Conservation (phyloP, 768 basidiomycete genomes). For the Tylopilus sp. region DNA sequence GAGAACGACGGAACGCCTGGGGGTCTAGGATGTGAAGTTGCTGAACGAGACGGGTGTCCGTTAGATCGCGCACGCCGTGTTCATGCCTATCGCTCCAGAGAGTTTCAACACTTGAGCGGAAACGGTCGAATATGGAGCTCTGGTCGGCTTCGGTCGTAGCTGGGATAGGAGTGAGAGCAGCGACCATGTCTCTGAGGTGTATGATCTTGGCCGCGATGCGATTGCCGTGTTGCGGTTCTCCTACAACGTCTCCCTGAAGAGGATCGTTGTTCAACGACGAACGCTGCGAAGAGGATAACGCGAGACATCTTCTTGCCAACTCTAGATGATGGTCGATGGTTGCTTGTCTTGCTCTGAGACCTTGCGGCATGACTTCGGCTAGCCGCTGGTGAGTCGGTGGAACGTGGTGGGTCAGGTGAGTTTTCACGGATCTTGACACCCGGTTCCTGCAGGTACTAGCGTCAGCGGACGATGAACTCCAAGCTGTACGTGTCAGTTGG, state of each 20-base stretch:
- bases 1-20: slow-evolving; percentile 2
- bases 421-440: too few species aligned
- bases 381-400: too few species aligned
- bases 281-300: slow-evolving; percentile 1
- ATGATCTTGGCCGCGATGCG: slow-evolving; percentile 21
- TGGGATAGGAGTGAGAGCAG: slow-evolving; percentile 21
- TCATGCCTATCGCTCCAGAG: slow-evolving; percentile 20
- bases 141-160: slow-evolving; percentile 17
- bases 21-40: background rate
- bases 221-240: slow-evolving; percentile 8
- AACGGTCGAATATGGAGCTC: slow-evolving; percentile 15
- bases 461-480: too few species aligned
- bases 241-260: background rate
- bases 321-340: slow-evolving; percentile 21
- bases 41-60: slow-evolving; percentile 2
- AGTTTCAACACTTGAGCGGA: slow-evolving; percentile 17
- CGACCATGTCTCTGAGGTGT: slow-evolving; percentile 19
- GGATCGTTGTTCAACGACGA: background rate
- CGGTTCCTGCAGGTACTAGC: too few species aligned
- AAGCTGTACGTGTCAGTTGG: too few species aligned
- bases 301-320: slow-evolving; percentile 14
- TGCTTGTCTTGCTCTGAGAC: slow-evolving; percentile 14
- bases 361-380: slow-evolving; percentile 11
- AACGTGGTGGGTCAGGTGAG: too few species aligned
- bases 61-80: background rate